Evolutionary conservation across 164 flowering plant genomes (phyloP).

Genomic region (Nymphaea colorata): DNA sequence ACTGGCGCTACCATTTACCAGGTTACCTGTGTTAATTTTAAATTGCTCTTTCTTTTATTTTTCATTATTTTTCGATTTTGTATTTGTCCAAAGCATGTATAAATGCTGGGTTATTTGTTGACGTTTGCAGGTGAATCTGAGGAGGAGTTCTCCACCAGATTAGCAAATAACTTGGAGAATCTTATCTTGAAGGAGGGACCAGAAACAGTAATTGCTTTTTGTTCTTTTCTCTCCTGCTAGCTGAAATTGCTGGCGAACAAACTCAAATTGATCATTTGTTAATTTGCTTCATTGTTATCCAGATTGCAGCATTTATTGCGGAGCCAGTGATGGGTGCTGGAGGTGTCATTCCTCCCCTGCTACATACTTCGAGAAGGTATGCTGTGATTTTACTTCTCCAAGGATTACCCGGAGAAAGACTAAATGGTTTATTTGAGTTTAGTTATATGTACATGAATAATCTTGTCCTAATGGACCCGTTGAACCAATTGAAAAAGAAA

Average conservation of each 20-base stretch:
- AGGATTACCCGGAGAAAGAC: too few species aligned
- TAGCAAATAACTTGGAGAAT: conserved; percentile 81
- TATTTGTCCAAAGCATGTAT: neutral
- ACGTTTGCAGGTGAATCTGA: conserved; percentile 69
- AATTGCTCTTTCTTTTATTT: too few species aligned
- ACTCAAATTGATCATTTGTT: neutral
- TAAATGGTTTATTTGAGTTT: too few species aligned
- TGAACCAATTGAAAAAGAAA: too few species aligned
- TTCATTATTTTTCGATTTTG: neutral
- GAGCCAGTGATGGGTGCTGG: conserved; percentile 99
- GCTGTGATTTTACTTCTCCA: conserved; percentile 1
- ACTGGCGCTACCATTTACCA: conserved; percentile 93
- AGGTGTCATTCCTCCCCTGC: conserved; percentile 96
- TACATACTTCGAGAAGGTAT: conserved; percentile 89
- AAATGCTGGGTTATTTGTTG: neutral
- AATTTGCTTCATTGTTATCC: conserved; percentile 6
- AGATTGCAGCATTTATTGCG: conserved; percentile 99
- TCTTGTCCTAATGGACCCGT: too few species aligned
- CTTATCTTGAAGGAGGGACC: conserved; percentile 97
- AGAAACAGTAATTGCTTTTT: conserved; percentile 52
- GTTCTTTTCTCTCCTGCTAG: neutral
- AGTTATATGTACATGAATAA: too few species aligned
- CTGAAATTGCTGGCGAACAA: too few species aligned
- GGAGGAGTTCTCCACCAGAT: conserved; percentile 86
- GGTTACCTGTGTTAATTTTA: conserved; percentile 22